These are phyloP conservation scores for Hevea brasiliensis DNA, from an alignment of 345 rosid species.

Conservation along the genomic window DNA sequence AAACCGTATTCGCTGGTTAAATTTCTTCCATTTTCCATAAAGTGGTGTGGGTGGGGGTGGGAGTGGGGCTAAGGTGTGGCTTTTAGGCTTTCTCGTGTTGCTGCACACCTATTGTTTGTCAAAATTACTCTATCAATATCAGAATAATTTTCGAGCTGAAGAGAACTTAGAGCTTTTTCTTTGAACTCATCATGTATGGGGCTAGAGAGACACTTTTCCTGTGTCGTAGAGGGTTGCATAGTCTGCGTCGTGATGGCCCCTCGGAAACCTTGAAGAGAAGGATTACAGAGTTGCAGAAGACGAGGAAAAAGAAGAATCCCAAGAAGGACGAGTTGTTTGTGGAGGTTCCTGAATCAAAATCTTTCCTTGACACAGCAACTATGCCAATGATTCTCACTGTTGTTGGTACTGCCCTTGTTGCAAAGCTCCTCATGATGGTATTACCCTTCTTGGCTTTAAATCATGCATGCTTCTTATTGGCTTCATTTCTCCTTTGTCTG, in stretches of 20 bases:
- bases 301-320: conserved; percentile 44
- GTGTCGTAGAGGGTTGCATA: conserved; percentile 45
- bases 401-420: conserved; percentile 66
- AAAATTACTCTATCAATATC: too few species aligned
- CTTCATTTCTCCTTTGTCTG: not conserved
- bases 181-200: conserved; percentile 26
- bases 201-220: conserved; percentile 27
- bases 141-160: too few species aligned
- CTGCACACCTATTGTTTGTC: too few species aligned
- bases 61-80: too few species aligned
- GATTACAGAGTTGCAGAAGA: conserved; percentile 51
- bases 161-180: not conserved
- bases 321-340: conserved; percentile 62
- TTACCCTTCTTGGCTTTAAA: not conserved
- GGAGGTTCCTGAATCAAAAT: conserved; percentile 69
- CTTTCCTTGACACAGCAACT: conserved; percentile 71
- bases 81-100: too few species aligned
- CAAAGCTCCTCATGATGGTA: conserved; percentile 89
- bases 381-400: conserved; percentile 70
- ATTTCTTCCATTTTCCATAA: too few species aligned
- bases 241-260: conserved; percentile 44
- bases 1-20: too few species aligned
- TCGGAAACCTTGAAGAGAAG: conserved; percentile 56
- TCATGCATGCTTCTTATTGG: not conserved
- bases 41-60: too few species aligned